Conservation (phyloP, 2,329 filamentous ascomycete species). For the Scedosporium apiospermum region DNA sequence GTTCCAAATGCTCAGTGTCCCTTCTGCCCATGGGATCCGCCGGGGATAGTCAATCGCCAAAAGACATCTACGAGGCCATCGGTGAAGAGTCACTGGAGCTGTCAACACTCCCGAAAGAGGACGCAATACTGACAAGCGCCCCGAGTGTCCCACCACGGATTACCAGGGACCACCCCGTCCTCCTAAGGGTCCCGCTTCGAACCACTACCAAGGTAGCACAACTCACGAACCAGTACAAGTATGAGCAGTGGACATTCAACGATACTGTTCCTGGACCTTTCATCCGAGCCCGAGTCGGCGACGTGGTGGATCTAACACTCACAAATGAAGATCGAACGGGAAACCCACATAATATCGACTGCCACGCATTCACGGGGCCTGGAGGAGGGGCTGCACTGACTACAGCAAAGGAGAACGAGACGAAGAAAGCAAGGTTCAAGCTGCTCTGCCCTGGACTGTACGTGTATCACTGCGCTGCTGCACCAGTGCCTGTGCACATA, state of each 20-base stretch:
- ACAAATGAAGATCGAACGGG: constrained; percentile 22
- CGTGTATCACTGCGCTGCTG: constrained; percentile 24
- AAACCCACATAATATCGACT: constrained; percentile 25
- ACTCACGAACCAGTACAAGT: constrained; percentile 23
- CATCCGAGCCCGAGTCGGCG: constrained; percentile 23
- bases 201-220: constrained; percentile 18
- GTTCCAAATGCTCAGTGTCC: too few species aligned
- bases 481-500: constrained; percentile 24
- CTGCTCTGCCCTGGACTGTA: constrained; percentile 20
- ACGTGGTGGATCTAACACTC: constrained; percentile 20
- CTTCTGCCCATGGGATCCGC: too few species aligned
- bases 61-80: too few species aligned
- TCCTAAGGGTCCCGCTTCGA: constrained; percentile 19
- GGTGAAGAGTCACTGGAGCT: too few species aligned
- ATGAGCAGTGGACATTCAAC: constrained; percentile 26
- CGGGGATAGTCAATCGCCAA: too few species aligned
- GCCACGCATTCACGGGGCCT: constrained; percentile 22
- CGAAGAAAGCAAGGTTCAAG: constrained; percentile 20
- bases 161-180: constrained; percentile 19
- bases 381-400: constrained; percentile 23
- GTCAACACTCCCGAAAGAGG: constrained; percentile 14
- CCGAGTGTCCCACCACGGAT: constrained; percentile 22
- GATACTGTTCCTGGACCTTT: constrained; percentile 22
- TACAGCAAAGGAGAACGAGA: constrained; percentile 20
- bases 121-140: constrained; percentile 19